Base-by-base conservation (phyloP, 495 filamentous ascomycete species). In the Glarea lozoyensis region DNA sequence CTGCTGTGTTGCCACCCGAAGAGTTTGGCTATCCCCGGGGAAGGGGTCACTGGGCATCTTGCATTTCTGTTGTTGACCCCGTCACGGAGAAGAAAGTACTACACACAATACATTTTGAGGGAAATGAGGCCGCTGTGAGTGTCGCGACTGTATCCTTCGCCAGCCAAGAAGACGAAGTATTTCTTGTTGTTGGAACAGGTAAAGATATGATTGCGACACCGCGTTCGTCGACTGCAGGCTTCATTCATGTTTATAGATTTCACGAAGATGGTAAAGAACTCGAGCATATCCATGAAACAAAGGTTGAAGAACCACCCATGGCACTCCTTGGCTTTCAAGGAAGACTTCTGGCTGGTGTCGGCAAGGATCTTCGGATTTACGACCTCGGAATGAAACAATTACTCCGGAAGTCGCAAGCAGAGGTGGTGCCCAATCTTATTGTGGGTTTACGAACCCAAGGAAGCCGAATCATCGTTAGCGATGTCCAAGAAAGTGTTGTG, bases 221-320 rank as follows among this genome's bases (percentile, higher is more conserved):
- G 4, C 79, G 83, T 25, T 80, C 78, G 1, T 84, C 74, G 44
- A 78, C 70, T 13, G 77, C 79, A 38, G 90, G 88, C 3, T 94
- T 81, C 54, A 86, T 99, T 22, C 87, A 95, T 52, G 82, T 97
- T 36, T 99, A 95, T 62, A 79, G 88, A 25, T 89, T 97, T 67
- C 75, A 84, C 19, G 81, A 89, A 22, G 78, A 89, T 50, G 93
- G 93, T 34, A 77, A 75, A 47, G 78, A 83, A 42, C 72, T 99
- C 18, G 88, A 95, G 53, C 90, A 96, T 47, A 89, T 94, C 45
- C 93, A 97, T 65, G 96, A 96, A 62, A 97, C 93, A 5, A 84
- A 83, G 53, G 72, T 94, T 11, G 86, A 93, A 44, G 78, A 87
- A 40, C 88, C 89, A 1, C 88, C 93, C 1, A 79, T 88, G 49